A percentile compares a stretch with the other conserved stretches of the same genome.
These are phyloP conservation scores for Tuber brumale DNA, from an alignment of 495 filamentous ascomycete species.

Conservation along the genomic window DNA sequence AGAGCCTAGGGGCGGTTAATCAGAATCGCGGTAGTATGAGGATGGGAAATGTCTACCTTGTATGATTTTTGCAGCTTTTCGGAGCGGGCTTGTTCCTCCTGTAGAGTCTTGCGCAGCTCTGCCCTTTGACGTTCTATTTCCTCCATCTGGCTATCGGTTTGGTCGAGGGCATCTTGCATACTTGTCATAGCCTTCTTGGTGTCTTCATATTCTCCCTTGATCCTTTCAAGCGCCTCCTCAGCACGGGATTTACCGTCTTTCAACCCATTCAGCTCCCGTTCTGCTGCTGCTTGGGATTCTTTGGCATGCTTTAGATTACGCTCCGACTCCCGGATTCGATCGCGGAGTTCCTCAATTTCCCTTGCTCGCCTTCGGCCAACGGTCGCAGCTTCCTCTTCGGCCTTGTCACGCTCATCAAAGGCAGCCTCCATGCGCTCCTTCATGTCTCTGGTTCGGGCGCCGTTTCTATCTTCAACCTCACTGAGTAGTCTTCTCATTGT, in stretches of 20 bases:
- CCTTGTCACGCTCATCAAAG: conserved; percentile 82
- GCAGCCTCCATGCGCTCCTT: conserved; percentile 81
- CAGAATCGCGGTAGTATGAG: neutral
- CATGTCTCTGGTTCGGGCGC: conserved; percentile 76
- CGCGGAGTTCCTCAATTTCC: conserved; percentile 80
- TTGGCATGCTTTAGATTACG: conserved; percentile 61
- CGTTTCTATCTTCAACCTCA: conserved; percentile 77
- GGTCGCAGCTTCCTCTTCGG: conserved; percentile 80
- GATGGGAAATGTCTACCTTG: conserved; percentile 45
- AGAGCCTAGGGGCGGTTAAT: conserved; percentile 18
- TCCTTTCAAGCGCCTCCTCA: conserved; percentile 60
- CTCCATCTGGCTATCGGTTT: conserved; percentile 74
- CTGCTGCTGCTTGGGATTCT: conserved; percentile 58
- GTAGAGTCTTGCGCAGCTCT: conserved; percentile 66
- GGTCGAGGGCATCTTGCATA: conserved; percentile 73
- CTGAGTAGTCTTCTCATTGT: conserved; percentile 86
- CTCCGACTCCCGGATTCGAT: conserved; percentile 72
- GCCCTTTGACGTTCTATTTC: conserved; percentile 73
- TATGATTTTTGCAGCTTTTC: conserved; percentile 75
- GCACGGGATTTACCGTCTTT: conserved; percentile 59
- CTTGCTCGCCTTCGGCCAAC: conserved; percentile 66
- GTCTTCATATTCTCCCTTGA: conserved; percentile 65
- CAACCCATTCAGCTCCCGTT: conserved; percentile 64
- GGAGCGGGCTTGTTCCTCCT: conserved; percentile 65
- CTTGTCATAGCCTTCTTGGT: conserved; percentile 69